Evolutionary conservation across 1,284 basidiomycete species (phyloP).

Genomic region (Lignosus rhinocerotis): DNA sequence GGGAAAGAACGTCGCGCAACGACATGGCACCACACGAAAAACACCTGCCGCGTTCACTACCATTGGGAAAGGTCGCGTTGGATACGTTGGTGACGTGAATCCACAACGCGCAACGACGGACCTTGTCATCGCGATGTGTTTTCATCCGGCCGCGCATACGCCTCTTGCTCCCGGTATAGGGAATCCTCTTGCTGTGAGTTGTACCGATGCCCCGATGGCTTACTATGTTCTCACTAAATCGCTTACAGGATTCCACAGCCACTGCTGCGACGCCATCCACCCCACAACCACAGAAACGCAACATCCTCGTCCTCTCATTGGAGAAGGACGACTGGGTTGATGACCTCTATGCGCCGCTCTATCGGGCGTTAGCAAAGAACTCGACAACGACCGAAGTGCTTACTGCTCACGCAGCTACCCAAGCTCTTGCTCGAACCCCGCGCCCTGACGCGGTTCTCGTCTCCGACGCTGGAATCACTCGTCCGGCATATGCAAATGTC

Average conservation of each 20-base stretch:
- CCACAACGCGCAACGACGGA: constrained; percentile 2
- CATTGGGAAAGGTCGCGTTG: constrained; percentile 14
- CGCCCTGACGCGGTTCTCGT: constrained; percentile 16
- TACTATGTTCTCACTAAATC: background rate
- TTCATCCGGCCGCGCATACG: background rate
- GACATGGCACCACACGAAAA: background rate
- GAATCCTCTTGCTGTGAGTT: background rate
- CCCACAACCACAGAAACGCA: background rate
- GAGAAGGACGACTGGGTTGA: constrained; percentile 10
- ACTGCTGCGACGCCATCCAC: background rate
- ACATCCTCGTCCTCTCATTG: constrained; percentile 17
- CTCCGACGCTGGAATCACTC: constrained; percentile 12
- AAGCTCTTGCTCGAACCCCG: constrained; percentile 7
- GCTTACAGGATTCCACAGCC: background rate
- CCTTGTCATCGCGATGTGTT: constrained; percentile 18
- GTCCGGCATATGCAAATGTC: background rate
- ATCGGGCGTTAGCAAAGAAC: constrained; percentile 11
- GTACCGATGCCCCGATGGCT: background rate
- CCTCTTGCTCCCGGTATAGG: background rate
- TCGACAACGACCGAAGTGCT: constrained; percentile 5
- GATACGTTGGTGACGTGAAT: constrained; percentile 21
- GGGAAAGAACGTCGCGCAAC: background rate
- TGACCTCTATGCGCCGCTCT: constrained; percentile 14
- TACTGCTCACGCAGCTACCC: background rate
- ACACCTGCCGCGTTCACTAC: constrained; percentile 11